Conservation (phyloP, 2,329 filamentous ascomycete genomes). For the Colletotrichum echinochloae region DNA sequence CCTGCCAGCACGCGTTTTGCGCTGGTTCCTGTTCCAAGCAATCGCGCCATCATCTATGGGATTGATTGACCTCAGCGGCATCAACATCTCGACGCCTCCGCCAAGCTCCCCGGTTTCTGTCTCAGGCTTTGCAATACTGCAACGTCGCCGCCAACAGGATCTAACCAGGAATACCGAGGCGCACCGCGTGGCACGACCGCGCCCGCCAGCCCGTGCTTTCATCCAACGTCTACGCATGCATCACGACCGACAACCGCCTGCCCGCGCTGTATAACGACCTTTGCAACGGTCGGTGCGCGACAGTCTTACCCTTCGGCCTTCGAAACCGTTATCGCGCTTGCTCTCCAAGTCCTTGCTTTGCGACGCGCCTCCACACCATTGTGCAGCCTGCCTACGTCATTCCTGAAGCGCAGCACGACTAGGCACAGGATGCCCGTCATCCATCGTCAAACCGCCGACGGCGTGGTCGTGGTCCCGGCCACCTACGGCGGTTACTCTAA, state of each 20-base stretch:
- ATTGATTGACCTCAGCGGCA: background rate
- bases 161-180: constrained; percentile 6
- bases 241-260: background rate
- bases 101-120: constrained; percentile 9
- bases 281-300: constrained; percentile 20
- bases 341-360: constrained; percentile 8
- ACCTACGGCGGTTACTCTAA: constrained; percentile 51
- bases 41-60: background rate
- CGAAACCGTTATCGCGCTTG: background rate
- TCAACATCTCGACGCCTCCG: constrained; percentile 12
- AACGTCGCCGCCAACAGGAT: constrained; percentile 21
- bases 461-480: constrained; percentile 50
- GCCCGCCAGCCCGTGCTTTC: constrained; percentile 7
- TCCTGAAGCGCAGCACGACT: background rate
- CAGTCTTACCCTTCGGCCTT: constrained; percentile 2
- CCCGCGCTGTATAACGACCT: constrained; percentile 1
- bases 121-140: constrained; percentile 29
- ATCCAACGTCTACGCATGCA: constrained; percentile 9
- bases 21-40: background rate
- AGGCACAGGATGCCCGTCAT: constrained; percentile 30
- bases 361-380: constrained; percentile 8
- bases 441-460: constrained; percentile 34
- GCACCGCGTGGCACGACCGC: constrained; percentile 17
- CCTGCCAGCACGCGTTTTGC: constrained; percentile 1
- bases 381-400: constrained; percentile 6